Conservation (phyloP, 768 basidiomycete genomes). For the Lactarius sanguifluus region DNA sequence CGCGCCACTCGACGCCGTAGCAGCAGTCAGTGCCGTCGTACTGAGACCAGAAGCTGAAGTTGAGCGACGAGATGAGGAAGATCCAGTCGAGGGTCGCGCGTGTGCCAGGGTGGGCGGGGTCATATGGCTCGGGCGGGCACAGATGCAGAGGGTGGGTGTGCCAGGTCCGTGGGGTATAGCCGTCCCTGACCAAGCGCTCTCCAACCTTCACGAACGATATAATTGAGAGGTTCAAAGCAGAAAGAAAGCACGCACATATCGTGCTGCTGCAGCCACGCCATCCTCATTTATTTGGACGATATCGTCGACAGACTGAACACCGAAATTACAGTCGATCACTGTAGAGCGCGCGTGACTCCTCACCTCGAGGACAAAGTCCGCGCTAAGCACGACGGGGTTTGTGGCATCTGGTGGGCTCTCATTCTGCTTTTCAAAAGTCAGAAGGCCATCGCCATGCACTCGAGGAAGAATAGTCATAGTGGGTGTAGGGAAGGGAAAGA, state of each 20-base stretch:
- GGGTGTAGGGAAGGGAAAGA: not conserved
- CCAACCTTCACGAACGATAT: constrained; percentile 51
- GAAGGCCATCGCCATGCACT: constrained; percentile 2
- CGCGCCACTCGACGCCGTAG: constrained; percentile 78
- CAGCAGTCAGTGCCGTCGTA: constrained; percentile 55
- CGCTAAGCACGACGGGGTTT: constrained; percentile 29
- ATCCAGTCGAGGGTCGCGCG: constrained; percentile 67
- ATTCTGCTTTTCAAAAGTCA: constrained; percentile 14
- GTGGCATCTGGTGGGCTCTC: constrained; percentile 4
- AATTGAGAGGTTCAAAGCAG: not conserved
- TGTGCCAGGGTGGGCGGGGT: constrained; percentile 50
- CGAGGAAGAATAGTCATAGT: constrained; percentile 26
- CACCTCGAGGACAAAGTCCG: constrained; percentile 29
- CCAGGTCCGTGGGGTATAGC: constrained; percentile 82
- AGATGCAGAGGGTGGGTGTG: constrained; percentile 74
- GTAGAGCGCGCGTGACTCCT: not conserved
- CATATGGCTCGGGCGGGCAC: constrained; percentile 64
- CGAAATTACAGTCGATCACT: not conserved
- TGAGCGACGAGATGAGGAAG: constrained; percentile 81
- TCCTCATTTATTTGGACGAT: constrained; percentile 32
- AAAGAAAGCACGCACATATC: constrained; percentile 20
- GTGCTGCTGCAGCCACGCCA: constrained; percentile 26
- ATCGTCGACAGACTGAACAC: constrained; percentile 31
- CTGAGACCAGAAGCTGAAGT: constrained; percentile 90
- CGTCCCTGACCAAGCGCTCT: constrained; percentile 53